Conservation (phyloP, 2,329 filamentous ascomycete species). For the Phoma sp. region DNA sequence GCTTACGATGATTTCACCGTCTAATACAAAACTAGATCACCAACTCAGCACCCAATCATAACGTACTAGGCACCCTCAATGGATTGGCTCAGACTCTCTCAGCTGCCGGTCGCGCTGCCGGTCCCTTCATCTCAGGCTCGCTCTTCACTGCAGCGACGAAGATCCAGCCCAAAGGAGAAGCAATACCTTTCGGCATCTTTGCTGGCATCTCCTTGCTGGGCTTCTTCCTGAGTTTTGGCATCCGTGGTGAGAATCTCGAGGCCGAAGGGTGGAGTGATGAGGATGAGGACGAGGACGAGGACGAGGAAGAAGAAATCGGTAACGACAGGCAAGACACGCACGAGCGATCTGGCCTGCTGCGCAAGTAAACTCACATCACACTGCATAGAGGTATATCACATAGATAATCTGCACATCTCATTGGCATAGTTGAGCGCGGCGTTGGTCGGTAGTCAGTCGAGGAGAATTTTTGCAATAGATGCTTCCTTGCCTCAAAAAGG, state of each 20-base stretch:
- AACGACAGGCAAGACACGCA: conserved; percentile 22
- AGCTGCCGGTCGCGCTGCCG: conserved; percentile 84
- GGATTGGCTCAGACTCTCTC: conserved; percentile 93
- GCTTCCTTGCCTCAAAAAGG: background rate
- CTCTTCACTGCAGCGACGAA: conserved; percentile 81
- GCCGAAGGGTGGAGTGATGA: conserved; percentile 61
- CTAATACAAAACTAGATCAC: conserved; percentile 69
- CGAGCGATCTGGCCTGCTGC: conserved; percentile 41
- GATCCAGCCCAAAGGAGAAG: conserved; percentile 80
- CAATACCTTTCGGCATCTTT: conserved; percentile 85
- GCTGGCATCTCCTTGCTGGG: conserved; percentile 81
- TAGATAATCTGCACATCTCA: conserved; percentile 11
- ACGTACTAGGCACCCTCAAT: conserved; percentile 87
- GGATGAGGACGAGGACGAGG: conserved; percentile 34
- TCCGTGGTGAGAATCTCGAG: conserved; percentile 68
- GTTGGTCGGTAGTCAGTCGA: conserved; percentile 1
- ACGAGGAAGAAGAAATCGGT: conserved; percentile 35
- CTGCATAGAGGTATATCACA: conserved; percentile 4
- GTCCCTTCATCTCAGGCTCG: conserved; percentile 85
- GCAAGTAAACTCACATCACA: conserved; percentile 27
- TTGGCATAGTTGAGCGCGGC: conserved; percentile 9
- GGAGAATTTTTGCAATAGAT: conserved; percentile 3
- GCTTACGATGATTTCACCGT: background rate
- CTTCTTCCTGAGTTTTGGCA: conserved; percentile 79
- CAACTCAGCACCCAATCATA: conserved; percentile 86